Base-by-base conservation (phyloP, 306 rosid genomes). In the Acacia acuminata region DNA sequence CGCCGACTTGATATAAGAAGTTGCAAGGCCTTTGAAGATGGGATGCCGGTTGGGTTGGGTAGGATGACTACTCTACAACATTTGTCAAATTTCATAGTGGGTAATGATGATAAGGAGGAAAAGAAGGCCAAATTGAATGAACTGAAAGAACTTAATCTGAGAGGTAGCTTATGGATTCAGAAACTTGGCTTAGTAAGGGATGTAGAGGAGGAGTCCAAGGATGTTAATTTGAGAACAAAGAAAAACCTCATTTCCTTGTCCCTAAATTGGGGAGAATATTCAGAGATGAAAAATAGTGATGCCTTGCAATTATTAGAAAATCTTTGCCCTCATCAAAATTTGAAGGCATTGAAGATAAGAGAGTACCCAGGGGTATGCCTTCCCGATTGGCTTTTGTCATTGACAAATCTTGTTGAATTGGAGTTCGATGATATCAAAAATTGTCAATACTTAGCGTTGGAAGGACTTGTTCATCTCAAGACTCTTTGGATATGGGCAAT, bases 351-450 rank as follows among this genome's bases (percentile, higher is more conserved):
- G 10, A 0, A 0, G 0, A 32, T 76, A 50, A 0, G 0, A 1
- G 8, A 5, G 56, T 50, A 50, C 16, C 70, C 17, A 1, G 79
- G 71, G 7, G 42, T 7, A 22, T 40, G 9, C 4, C 15, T 24
- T 76, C 15, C 79, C 9, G 2, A 32, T 58, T 76, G 79, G 79
- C 22, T 76, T 7, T 76, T n/a, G 16, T 40, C 0, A 14, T 68
- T 17, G 1, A 1, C 17, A 58, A 58, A 60, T 60, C 36, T 76
- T 16, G 79, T 58, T 40, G 8, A 38, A 5, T 38, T 38, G 7
- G 0, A 0, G 0, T 2, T 76, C 13, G 0, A 0, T 9, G 0
- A 0, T 1, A 38, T 34, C 9, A 0, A 0, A 2, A 76, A 63
- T 38, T 76, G 71, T 2, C 79, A 36, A 42, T n/a, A 42, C 43